Evolutionary conservation across 257 asterid species (phyloP).

Genomic region (Solanum tacnaense): DNA sequence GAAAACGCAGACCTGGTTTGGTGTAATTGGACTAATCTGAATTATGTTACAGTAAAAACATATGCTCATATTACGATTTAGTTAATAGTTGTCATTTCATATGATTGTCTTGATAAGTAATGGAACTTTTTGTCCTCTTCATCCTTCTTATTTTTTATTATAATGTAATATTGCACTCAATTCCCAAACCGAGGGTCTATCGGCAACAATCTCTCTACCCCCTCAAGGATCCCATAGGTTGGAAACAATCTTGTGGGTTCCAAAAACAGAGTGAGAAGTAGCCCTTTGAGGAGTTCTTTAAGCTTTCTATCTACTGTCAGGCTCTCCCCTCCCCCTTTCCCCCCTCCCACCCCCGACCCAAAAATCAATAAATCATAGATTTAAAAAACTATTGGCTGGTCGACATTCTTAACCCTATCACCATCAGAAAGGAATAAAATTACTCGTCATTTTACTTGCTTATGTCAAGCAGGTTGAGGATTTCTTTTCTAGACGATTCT

Average conservation of each 20-base stretch:
- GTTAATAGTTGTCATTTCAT: not conserved
- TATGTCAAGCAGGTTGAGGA: not conserved
- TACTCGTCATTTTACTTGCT: not conserved
- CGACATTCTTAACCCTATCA: not conserved
- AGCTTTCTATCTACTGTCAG: not conserved
- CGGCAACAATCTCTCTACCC: not conserved
- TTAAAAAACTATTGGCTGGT: not conserved
- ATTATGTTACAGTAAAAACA: not conserved
- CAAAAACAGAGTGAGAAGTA: not conserved
- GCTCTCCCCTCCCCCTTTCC: not conserved
- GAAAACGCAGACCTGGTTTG: not conserved
- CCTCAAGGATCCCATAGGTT: not conserved
- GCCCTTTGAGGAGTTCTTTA: not conserved
- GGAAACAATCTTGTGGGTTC: not conserved
- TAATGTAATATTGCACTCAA: not conserved
- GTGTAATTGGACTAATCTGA: not conserved
- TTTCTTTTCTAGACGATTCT: not conserved
- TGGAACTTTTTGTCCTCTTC: not conserved
- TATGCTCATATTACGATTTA: not conserved
- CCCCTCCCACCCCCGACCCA: not conserved
- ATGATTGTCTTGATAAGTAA: not conserved
- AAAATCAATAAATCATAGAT: not conserved
- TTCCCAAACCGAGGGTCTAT: not conserved
- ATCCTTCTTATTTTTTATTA: not conserved
- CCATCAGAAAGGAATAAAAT: not conserved